Evolutionary conservation across 345 rosid species (phyloP).

Genomic region (Hypericum androsaemum): DNA sequence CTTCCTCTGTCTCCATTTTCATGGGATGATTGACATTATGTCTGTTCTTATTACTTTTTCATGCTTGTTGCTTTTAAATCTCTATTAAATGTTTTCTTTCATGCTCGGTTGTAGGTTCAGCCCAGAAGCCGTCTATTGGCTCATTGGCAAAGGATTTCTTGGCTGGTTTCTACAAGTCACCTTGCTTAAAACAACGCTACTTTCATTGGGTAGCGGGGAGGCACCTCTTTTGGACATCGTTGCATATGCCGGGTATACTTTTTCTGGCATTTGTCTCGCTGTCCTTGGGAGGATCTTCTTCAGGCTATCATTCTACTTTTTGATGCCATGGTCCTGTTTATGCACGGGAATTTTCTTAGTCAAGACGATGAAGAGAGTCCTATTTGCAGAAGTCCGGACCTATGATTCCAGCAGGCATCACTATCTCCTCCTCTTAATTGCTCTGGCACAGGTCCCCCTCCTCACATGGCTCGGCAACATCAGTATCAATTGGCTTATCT

Average conservation of each 20-base stretch:
- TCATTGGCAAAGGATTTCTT: constrained; percentile 13
- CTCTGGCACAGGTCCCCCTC: constrained; percentile 15
- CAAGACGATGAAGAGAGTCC: constrained; percentile 23
- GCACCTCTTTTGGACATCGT: constrained; percentile 21
- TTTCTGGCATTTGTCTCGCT: constrained; percentile 1
- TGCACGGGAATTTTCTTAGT: constrained; percentile 21
- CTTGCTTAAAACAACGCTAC: constrained; percentile 20
- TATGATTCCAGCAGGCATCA: constrained; percentile 23
- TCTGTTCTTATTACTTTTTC: too few relatives aligned
- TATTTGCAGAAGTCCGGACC: constrained; percentile 15
- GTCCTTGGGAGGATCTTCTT: constrained; percentile 4
- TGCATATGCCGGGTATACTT: constrained; percentile 21
- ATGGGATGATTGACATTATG: too few relatives aligned
- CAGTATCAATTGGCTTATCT: not conserved
- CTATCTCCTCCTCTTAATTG: constrained; percentile 18
- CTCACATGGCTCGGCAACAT: constrained; percentile 19
- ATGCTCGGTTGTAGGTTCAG: constrained; percentile 14
- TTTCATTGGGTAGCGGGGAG: constrained; percentile 17
- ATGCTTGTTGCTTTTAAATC: too few relatives aligned
- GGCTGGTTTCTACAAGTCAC: constrained; percentile 25
- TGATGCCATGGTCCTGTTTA: constrained; percentile 18
- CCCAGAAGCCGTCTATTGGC: constrained; percentile 22
- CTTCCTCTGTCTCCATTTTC: too few relatives aligned
- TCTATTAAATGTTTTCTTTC: too few relatives aligned
- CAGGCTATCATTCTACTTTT: constrained; percentile 4